Evolutionary conservation across 345 rosid species (phyloP).

Genomic region (Zanthoxylum bungeanum): DNA sequence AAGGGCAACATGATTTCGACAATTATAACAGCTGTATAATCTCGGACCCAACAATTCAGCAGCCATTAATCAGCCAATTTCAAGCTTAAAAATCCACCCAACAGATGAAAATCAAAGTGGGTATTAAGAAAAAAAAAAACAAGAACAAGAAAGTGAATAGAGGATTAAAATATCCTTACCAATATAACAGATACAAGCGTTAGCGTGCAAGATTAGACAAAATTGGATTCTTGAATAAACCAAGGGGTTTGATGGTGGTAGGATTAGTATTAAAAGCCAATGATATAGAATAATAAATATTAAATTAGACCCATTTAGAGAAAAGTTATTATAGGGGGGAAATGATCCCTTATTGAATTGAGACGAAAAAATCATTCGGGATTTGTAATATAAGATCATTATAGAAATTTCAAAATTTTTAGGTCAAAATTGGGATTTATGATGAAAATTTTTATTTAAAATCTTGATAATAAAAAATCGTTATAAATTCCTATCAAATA

Average conservation of each 20-base stretch:
- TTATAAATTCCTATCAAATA: no score
- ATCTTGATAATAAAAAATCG: no score
- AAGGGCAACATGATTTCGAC: slow-evolving; percentile 78
- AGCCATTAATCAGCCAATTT: slow-evolving; percentile 45
- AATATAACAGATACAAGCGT: not conserved
- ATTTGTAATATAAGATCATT: no score
- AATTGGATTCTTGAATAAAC: slow-evolving; percentile 13
- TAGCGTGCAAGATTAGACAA: slow-evolving; percentile 46
- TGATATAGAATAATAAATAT: not conserved
- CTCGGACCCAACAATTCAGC: slow-evolving; percentile 71
- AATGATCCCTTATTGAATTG: no score
- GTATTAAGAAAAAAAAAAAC: not conserved
- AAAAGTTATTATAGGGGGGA: no score
- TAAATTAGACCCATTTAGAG: not conserved
- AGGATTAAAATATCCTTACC: slow-evolving; percentile 12
- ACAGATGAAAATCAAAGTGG: not conserved
- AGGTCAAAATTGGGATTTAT: no score
- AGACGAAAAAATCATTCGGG: no score
- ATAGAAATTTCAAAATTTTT: no score
- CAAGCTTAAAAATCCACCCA: slow-evolving; percentile 8
- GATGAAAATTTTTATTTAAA: no score
- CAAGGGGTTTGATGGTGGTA: slow-evolving; percentile 20
- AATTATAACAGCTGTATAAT: slow-evolving; percentile 80
- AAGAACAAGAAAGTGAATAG: slow-evolving; percentile 6
- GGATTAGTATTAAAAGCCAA: not conserved